Evolutionary conservation across 257 asterid genomes (phyloP), one percentile per base, ranked within the genome.

Genomic region (Ilex aquifolium): DNA sequence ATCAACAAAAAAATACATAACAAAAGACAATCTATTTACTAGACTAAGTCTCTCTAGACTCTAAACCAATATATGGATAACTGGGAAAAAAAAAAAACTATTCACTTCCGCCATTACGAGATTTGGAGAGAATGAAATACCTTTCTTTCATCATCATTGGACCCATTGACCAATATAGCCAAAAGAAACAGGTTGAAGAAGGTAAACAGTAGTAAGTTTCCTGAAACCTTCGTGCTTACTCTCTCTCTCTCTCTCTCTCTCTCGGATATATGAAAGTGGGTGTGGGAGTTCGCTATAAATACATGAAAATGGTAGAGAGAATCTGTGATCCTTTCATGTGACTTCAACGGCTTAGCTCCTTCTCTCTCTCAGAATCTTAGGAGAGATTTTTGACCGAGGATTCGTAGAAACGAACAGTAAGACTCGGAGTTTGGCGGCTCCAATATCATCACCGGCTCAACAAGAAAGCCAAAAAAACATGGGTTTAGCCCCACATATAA

Each of bases 131-230:
- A 2, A 8, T 40, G 10, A 29, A 1, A 5, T 66, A 84, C 95
- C 90, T 84, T 74, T 74, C 89, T 72, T 60, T 82, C 79, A 31
- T 64, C 39, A 21, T 55, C 56, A 44, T 65, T 54, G 17, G 72
- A 64, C 6, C 68, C 76, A 50, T 29, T 53, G 74, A 63, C 30
- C 53, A 60, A 44, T 17, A 56, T 31, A 31, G 70, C 40, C 53
- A 57, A 44, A 21, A 79, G 62, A 55, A 48, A 79, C 6, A 76
- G 51, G 54, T n/a, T 59, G 60, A 72, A 72, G 15, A 72, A 17
- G 32, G 66, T 48, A 50, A 72, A 39, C 3, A 73, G n/a, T 4
- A 72, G 29, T 29, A 67, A 66, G 42, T 59, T 76, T 39, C 40
- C 64, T 39, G 75, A 70, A 6, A 65, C 16, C 49, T 72, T 62